Percentiles rank a stretch among this genome's conserved stretches.
phyloP scores from a whole-genome alignment of 805 yeast species.

The Pichia gijzeniarum region DNA sequence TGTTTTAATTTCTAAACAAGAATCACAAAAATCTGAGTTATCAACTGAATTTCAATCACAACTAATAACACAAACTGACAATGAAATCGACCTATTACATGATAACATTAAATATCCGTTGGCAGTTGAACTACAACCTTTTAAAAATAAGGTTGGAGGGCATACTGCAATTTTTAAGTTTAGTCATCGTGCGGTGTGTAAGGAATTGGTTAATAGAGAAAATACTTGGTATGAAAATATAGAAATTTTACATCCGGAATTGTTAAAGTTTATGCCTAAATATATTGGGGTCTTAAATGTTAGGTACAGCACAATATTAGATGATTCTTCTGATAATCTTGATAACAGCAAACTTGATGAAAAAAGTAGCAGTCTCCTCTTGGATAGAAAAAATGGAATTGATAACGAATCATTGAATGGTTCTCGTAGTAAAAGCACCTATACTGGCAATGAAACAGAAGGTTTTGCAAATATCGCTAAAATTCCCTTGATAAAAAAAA shows the following conservation, averaged over 20 bases:
- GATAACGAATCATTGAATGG: too few species aligned
- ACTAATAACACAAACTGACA: neutral
- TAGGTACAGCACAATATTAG: constrained; percentile 49
- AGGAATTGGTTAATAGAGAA: constrained; percentile 85
- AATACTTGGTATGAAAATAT: constrained; percentile 88
- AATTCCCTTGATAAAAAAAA: neutral
- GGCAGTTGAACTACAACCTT: constrained; percentile 87
- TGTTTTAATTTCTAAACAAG: too few species aligned
- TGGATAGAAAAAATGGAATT: neutral
- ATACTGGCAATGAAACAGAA: too few species aligned
- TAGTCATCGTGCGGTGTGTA: constrained; percentile 87
- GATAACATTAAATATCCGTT: constrained; percentile 46
- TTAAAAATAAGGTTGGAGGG: constrained; percentile 93
- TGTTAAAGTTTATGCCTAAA: constrained; percentile 82
- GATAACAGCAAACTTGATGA: neutral
- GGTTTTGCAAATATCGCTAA: neutral
- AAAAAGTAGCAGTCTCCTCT: neutral
- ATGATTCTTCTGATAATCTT: constrained; percentile 13
- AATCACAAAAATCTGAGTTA: too few species aligned
- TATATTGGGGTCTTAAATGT: constrained; percentile 94
- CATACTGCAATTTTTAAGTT: constrained; percentile 95
- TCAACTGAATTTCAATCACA: neutral
- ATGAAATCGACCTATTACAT: constrained; percentile 3
- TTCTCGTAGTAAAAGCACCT: too few species aligned
- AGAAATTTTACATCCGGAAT: constrained; percentile 68